These are phyloP conservation scores for Cicer yamashitae DNA, from an alignment of 306 rosid genomes.

Conservation along the genomic window DNA sequence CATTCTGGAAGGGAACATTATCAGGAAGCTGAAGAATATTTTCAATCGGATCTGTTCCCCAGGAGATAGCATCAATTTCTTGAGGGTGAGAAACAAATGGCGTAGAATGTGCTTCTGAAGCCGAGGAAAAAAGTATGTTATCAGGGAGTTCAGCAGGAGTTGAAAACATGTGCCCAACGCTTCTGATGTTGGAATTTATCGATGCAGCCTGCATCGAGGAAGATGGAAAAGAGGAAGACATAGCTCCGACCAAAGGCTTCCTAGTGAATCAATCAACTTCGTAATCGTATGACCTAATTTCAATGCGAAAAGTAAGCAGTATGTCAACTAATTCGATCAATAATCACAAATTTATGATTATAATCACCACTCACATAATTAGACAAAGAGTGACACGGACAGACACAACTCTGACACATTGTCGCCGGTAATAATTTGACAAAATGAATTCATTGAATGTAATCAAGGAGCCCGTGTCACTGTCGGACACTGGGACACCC, in stretches of 20 bases:
- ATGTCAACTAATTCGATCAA: constrained; percentile 37
- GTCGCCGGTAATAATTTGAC: too few species aligned
- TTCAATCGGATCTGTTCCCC: constrained; percentile 69
- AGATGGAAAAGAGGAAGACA: constrained; percentile 61
- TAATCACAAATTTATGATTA: constrained; percentile 1
- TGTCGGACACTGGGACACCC: too few species aligned
- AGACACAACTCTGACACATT: too few species aligned
- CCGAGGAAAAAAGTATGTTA: constrained; percentile 46
- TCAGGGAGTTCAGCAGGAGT: constrained; percentile 50
- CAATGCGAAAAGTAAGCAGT: constrained; percentile 37
- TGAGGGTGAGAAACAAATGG: constrained; percentile 49
- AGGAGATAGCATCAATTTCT: constrained; percentile 56
- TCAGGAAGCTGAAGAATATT: constrained; percentile 60
- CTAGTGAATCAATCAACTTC: constrained; percentile 41
- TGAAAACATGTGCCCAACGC: constrained; percentile 56
- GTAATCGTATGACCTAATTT: constrained; percentile 38
- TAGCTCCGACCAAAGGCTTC: constrained; percentile 41
- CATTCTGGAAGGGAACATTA: constrained; percentile 60
- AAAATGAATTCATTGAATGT: too few species aligned
- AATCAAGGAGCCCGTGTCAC: too few species aligned
- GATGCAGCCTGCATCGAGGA: constrained; percentile 53
- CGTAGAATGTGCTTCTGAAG: constrained; percentile 55
- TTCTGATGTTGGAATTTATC: constrained; percentile 48
- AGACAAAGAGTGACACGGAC: background rate
- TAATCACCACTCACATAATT: constrained; percentile 35